Evolutionary conservation across 495 filamentous ascomycete species (phyloP), one percentile per base, ranked within the genome.

Genomic region (Tuber magnatum): DNA sequence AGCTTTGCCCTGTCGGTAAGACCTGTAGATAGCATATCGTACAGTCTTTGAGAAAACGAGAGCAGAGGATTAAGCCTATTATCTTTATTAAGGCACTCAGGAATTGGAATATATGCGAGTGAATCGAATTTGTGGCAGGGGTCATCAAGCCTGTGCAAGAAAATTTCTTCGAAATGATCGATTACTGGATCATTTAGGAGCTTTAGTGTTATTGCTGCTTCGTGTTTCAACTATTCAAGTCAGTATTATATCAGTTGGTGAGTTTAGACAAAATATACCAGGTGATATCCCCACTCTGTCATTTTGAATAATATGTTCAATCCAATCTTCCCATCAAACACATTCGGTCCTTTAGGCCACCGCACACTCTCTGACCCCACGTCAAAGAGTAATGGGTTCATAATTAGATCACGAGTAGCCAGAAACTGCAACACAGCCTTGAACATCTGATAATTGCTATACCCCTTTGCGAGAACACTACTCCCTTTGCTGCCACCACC

Each of bases 361-460:
- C 72, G 73, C 14, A 83, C 74, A 14, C 76, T 80, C 22, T 85
- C 86, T 38, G 75, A 69, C n/a, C 75, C 77, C 79, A 14, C 65
- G 68, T 85, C 82, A 40, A 93, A 86, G 16, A 90, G 72, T 42
- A 91, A 84, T 3, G 92, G 90, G 51, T 89, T 89, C 56, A 86
- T 88, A 38, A 84, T 83, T 44, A 98, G 82, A 81, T 97, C 89
- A 40, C 86, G 90, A 9, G 87, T 86, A 14, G 92, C 88, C 28
- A 99, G 84, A 81, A 93, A 97, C 83, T 97, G 93, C 68, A 99
- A 81, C 8, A 89, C 90, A 1, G 91, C 94, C 82, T 97, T 98
- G 86, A 99, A 97, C 74, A 98, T 88, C 83, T 99, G 94, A 68
- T 95, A 95, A 85, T 91, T 92, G 84, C 91, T 97, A 78, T 97